Conservation (phyloP, 1,284 basidiomycete species). For the Heterobasidion parviporum region DNA sequence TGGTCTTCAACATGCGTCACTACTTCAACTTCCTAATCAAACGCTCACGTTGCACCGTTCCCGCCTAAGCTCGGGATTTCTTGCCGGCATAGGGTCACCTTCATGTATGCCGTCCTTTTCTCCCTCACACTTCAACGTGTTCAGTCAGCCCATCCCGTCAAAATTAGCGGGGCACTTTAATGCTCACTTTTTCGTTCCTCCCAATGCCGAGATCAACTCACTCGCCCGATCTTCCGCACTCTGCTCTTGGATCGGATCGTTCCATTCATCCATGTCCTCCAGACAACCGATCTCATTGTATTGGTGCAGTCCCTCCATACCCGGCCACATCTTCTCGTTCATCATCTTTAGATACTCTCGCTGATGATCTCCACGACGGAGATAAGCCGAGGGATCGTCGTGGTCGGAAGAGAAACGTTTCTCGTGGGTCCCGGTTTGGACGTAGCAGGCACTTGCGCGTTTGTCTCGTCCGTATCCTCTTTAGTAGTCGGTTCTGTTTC, state of each 20-base stretch:
- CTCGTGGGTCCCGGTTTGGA: conserved; percentile 1
- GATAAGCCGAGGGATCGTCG: conserved; percentile 58
- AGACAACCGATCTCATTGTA: conserved; percentile 68
- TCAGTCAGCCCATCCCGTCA: neutral
- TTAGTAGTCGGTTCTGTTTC: neutral
- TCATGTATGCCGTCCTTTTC: conserved; percentile 66
- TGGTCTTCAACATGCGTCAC: neutral
- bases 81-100: conserved; percentile 54
- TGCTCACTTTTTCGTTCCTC: conserved; percentile 53
- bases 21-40: neutral
- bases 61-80: conserved; percentile 36
- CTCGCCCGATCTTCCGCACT: conserved; percentile 12
- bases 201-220: conserved; percentile 29
- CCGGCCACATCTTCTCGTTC: conserved; percentile 27
- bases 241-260: conserved; percentile 18
- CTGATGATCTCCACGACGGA: conserved; percentile 78
- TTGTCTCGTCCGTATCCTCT: neutral
- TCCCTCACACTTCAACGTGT: conserved; percentile 43
- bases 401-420: conserved; percentile 25
- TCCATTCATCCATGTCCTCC: conserved; percentile 23
- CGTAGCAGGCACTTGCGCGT: neutral
- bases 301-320: conserved; percentile 60
- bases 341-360: conserved; percentile 61
- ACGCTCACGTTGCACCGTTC: conserved; percentile 43
- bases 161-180: neutral